Base-by-base conservation (phyloP, 2,329 filamentous ascomycete genomes). In the Zelopaecilomyces penicillatus region DNA sequence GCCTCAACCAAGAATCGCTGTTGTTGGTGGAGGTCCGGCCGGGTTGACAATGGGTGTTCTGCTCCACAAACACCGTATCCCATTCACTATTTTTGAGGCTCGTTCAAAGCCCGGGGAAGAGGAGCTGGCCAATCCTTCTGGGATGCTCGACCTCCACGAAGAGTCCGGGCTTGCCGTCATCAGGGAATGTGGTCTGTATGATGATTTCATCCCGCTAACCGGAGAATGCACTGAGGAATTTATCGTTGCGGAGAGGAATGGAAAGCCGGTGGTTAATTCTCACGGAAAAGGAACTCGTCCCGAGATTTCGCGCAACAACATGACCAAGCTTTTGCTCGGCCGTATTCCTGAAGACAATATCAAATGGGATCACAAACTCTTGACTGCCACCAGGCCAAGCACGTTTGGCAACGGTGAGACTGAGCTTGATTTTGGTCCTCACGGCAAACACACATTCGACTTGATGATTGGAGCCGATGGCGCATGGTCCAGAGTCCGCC, bases 121-220 rank as follows among this genome's bases (percentile, higher is more conserved):
- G 4, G 56, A 59, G 10, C 48, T 62, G 5, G 43, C 53, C 6
- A 44, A 52, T 3, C 60, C 59, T 3, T 60, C 56, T 5, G 73
- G 73, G 8, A 69, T 57, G 45, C 66, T 78, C 4, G 74, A 77
- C 50, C 59, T 78, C 1, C 73, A 78, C 52, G 57, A 62, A 1
- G 52, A 62, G 5, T 64, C 65, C 1, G 73, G 74, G 0, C 65
- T 72, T 5, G 54, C 59, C 4, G 73, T 69, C 0, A 53, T 78
- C 9, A 59, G 57, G 5, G 65, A 67, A 42, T 67, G 65, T 10
- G 70, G 67, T 0, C 57, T 77, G 11, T 68, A 57, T 45, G 62
- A 69, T 3, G 53, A 65, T 11, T 78, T 76, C 52, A 41, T 58
- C 1, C 52, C 61, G 30, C 53, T 67, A n/a, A 65, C 66, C 1